Evolutionary conservation across 179 eudicot genomes (phyloP), one percentile per base, ranked within the genome.

Genomic region (Silene coronaria): DNA sequence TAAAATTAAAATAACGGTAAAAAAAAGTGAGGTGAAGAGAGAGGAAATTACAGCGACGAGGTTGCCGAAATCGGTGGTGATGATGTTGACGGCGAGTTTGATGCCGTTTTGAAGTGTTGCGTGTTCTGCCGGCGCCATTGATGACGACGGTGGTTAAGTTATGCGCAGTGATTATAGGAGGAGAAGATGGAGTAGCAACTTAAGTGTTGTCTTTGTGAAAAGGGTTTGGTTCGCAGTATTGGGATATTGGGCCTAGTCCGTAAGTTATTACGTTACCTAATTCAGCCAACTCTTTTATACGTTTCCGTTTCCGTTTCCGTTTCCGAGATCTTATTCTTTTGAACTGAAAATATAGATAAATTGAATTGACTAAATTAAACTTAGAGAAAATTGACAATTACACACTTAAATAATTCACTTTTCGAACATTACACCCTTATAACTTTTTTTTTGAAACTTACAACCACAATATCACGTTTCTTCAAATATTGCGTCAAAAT

Each of bases 71-170:
- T 83, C 91, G 30, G 87, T 61, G 58, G 88, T 76, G 86, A 92
- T 82, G 34, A 92, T 78, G 79, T 90, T 64, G 6, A 87, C 88
- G 79, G 97, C 97, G 74, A 95, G 95, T 82, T 90, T 85, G 74
- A 90, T 78, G 53, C 97, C 99, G 79, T 86, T 70, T 77, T 83
- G 87, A 21, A 90, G 72, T 75, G 70, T 46, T 85, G 84, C 42
- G 1, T 1, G n/a, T 45, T n/a, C 27, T 12, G 10, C 11, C n/a
- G 30, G 8, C 57, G 72, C 19, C 72, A 71, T 26, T n/a, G 74
- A 3, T 28, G 4, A 22, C 74, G 63, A 42, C 23, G 73, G 17
- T n/a, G 22, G 19, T 14, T 13, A 26, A 12, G 6, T 38, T 38
- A 42, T 42, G 70, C 9, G 51, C 7, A 17, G n/a, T 1, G 51